Evolutionary conservation across 768 basidiomycete genomes (phyloP), one percentile per base, ranked within the genome.

Genomic region (Collybia sordida): DNA sequence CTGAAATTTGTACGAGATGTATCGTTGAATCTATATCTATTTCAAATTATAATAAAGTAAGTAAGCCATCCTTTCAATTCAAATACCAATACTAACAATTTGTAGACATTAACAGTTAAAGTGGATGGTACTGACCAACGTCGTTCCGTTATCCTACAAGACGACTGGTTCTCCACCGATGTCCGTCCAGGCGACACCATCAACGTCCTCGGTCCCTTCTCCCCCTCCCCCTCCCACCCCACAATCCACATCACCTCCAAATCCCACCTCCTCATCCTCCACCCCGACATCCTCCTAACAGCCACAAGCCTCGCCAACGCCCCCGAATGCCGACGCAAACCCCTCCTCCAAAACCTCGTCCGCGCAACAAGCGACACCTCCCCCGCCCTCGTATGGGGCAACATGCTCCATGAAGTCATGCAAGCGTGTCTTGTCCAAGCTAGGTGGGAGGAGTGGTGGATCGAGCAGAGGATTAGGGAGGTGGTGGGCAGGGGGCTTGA

Each of bases 261-360:
- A 46, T 62, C 78, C 8, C 86, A 93, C 56, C 71, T 89, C 42
- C 70, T 98, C 49, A 85, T 98, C 54, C 86, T 87, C 42, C 93
- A 98, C 60, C 96, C 96, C 4, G 96, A 99, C 67, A 70, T 92
- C 40, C 86, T 99, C 36, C 67, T 98, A 42, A 95, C 97, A 2
- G 88, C 93, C 21, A 97, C 96, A 0, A 81, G 90, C 1, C 82
- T 98, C 18, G 86, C 93, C 2, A 88, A 83, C 47, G 84, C 93
- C 0, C 75, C 89, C 1, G 83, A 86, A 58, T 99, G 97, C 65
- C 69, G 82, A 18, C 86, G 97, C 8, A 91, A 88, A 66, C 91
- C 96, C 0, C 74, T 98, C n/a, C 71, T 99, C 24, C 83, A 82
- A 36, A 70, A 74, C 37, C 72, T 86, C 45, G 67, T 87, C 37